phyloP scores from a whole-genome alignment of 2,329 filamentous ascomycete species.

The Xylaria sp. region DNA sequence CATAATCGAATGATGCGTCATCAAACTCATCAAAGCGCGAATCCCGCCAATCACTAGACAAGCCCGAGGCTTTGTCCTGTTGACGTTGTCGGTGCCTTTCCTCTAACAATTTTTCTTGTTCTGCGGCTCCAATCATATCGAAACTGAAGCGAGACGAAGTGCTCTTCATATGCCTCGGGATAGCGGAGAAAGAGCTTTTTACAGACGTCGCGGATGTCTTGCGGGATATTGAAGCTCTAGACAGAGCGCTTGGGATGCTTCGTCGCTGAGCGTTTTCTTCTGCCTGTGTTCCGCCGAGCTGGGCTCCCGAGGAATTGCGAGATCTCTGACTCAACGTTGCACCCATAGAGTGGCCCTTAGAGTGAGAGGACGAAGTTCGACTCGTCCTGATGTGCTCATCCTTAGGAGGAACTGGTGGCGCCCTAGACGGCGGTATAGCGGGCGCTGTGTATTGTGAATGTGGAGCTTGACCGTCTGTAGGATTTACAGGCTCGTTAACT shows the following conservation, averaged over 20 bases:
- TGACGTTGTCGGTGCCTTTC: conserved; percentile 77
- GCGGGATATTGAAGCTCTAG: conserved; percentile 59
- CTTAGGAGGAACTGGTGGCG: conserved; percentile 56
- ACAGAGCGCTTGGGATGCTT: conserved; percentile 48
- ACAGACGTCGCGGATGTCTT: conserved; percentile 63
- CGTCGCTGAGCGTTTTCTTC: conserved; percentile 38
- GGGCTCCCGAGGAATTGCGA: conserved; percentile 27
- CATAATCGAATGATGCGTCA: conserved; percentile 69
- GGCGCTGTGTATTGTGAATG: conserved; percentile 23
- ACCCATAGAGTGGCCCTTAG: conserved; percentile 49
- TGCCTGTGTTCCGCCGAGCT: conserved; percentile 29
- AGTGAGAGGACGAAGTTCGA: conserved; percentile 50
- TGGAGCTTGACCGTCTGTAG: conserved; percentile 38
- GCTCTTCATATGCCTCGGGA: conserved; percentile 77
- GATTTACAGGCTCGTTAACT: conserved; percentile 38
- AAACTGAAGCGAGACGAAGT: conserved; percentile 85
- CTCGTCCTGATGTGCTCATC: conserved; percentile 48
- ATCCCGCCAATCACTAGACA: conserved; percentile 55
- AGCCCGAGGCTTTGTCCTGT: conserved; percentile 66
- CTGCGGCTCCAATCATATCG: conserved; percentile 78
- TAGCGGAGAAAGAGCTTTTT: conserved; percentile 59
- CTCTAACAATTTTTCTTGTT: conserved; percentile 75
- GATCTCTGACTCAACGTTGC: conserved; percentile 42
- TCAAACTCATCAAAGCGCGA: conserved; percentile 71
- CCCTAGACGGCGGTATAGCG: conserved; percentile 33